Evolutionary conservation across 2,329 filamentous ascomycete species (phyloP).

Genomic region (Zymoseptoria passerinii): DNA sequence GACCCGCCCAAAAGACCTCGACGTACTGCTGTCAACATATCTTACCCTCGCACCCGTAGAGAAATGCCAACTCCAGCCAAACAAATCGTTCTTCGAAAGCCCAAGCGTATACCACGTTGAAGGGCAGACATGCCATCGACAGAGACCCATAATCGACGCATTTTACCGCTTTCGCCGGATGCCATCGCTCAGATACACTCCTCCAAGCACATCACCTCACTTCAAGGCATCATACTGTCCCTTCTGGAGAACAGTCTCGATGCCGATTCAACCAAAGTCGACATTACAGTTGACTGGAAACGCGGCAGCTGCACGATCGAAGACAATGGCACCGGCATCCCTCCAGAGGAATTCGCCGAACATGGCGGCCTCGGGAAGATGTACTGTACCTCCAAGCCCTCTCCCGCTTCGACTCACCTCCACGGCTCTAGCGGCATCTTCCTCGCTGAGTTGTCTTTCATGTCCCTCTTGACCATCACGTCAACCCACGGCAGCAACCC

Average conservation of each 20-base stretch:
- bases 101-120: background rate
- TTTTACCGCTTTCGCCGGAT: constrained; percentile 21
- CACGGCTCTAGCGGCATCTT: constrained; percentile 69
- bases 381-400: constrained; percentile 65
- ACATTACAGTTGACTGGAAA: constrained; percentile 63
- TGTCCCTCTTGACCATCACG: constrained; percentile 69
- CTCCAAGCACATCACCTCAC: constrained; percentile 66
- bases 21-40: background rate
- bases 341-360: constrained; percentile 60
- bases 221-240: constrained; percentile 63
- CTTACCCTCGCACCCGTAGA: background rate
- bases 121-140: background rate
- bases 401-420: constrained; percentile 29
- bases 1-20: background rate
- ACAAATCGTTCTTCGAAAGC: background rate
- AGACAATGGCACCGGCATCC: constrained; percentile 76
- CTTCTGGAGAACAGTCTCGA: constrained; percentile 81
- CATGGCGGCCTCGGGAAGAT: constrained; percentile 61
- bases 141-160: constrained; percentile 7
- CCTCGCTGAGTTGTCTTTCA: constrained; percentile 62
- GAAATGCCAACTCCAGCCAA: background rate
- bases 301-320: constrained; percentile 72
- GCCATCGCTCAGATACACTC: constrained; percentile 64
- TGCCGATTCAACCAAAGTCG: constrained; percentile 60
- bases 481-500: constrained; percentile 57